Evolutionary conservation across 1,284 basidiomycete genomes (phyloP).

Genomic region (Fistulinella cinereoalba): DNA sequence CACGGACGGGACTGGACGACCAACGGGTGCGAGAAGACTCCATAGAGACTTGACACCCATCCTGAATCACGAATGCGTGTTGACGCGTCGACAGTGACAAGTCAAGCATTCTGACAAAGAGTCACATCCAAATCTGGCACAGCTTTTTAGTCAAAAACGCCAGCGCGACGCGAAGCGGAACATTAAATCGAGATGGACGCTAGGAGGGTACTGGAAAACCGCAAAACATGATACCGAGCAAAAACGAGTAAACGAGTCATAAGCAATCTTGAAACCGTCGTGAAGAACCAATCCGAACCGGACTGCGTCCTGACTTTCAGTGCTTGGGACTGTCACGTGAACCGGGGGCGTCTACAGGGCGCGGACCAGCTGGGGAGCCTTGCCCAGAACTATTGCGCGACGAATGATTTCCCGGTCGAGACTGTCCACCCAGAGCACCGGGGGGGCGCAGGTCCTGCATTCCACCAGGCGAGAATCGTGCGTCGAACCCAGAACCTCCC

Average conservation of each 20-base stretch:
- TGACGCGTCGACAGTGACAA: background rate
- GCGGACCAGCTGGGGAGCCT: slow-evolving; percentile 33
- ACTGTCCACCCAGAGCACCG: slow-evolving; percentile 28
- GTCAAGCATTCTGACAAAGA: slow-evolving; percentile 1
- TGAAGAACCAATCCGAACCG: slow-evolving; percentile 4
- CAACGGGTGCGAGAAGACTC: slow-evolving; percentile 88
- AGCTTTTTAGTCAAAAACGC: slow-evolving; percentile 14
- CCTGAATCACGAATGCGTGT: background rate
- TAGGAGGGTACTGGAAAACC: slow-evolving; percentile 9
- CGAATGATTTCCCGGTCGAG: slow-evolving; percentile 31
- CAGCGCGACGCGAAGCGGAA: slow-evolving; percentile 16
- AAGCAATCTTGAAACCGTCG: slow-evolving; percentile 5
- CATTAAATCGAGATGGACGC: slow-evolving; percentile 19
- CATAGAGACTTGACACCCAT: slow-evolving; percentile 98
- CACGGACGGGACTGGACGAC: slow-evolving; percentile 80
- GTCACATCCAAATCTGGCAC: background rate
- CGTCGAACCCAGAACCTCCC: slow-evolving; percentile 54
- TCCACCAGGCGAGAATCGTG: slow-evolving; percentile 45
- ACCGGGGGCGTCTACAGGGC: slow-evolving; percentile 27
- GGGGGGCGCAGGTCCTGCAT: slow-evolving; percentile 39
- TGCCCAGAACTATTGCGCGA: slow-evolving; percentile 34
- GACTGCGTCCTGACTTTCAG: slow-evolving; percentile 14
- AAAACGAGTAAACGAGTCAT: slow-evolving; percentile 17
- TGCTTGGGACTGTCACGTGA: slow-evolving; percentile 26
- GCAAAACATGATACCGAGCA: slow-evolving; percentile 15